Percentiles rank a stretch among this genome's conserved stretches.
Evolutionary conservation across 2,329 filamentous ascomycete species (phyloP).

Genomic region (Exophiala spinifera): DNA sequence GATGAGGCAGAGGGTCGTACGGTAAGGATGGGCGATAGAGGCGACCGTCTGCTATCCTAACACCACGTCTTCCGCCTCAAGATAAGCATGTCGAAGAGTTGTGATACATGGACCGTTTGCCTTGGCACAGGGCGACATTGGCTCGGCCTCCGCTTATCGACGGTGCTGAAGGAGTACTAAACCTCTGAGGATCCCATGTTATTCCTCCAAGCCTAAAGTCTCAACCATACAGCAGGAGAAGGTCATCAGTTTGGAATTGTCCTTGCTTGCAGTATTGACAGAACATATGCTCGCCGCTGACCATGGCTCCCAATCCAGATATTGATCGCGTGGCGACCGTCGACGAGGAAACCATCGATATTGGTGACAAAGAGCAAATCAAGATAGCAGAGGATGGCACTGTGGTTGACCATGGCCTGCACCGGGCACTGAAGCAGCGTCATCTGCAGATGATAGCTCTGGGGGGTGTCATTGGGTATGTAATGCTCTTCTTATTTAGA

Average conservation of each 20-base stretch:
- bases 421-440: conserved; percentile 32
- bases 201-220: background rate
- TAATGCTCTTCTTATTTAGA: conserved; percentile 52
- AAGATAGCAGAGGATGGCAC: conserved; percentile 1
- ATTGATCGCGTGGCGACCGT: background rate
- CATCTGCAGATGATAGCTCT: conserved; percentile 28
- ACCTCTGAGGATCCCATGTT: background rate
- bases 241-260: background rate
- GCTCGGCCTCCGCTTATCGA: background rate
- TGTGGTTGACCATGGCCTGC: conserved; percentile 11
- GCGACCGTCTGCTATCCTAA: no score
- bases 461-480: conserved; percentile 40
- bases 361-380: conserved; percentile 4
- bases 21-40: no score
- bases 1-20: no score
- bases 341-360: background rate
- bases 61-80: no score
- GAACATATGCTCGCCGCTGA: background rate
- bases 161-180: background rate
- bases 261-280: background rate
- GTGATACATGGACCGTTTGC: no score
- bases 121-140: no score
- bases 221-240: background rate
- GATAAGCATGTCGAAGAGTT: no score
- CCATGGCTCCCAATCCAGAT: background rate